These are phyloP conservation scores for Linnemannia elongata DNA, from an alignment of 192 early-diverging fungal genomes.

Conservation along the genomic window DNA sequence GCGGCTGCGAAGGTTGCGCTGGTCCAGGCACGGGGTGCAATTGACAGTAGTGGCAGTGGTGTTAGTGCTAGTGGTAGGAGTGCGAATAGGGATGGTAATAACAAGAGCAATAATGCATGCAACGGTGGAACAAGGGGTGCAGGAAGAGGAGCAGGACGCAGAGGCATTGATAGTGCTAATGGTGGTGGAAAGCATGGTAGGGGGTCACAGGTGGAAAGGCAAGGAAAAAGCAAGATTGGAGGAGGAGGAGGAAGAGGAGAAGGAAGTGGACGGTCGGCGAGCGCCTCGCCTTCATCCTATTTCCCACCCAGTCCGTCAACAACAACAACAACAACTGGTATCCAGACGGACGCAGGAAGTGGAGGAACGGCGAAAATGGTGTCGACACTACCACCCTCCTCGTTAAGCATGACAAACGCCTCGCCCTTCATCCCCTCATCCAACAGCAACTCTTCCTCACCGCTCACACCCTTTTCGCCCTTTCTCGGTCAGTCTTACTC, in stretches of 20 bases:
- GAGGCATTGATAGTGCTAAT: no score
- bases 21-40: not conserved
- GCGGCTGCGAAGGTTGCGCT: conserved; percentile 17
- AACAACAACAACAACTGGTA: not conserved
- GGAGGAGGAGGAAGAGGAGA: not conserved
- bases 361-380: not conserved
- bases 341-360: not conserved
- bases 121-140: not conserved
- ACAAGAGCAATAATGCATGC: not conserved
- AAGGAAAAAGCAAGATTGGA: not conserved
- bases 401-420: not conserved
- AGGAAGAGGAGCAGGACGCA: not conserved
- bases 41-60: not conserved
- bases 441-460: not conserved
- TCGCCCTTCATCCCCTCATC: not conserved
- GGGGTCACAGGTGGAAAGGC: not conserved
- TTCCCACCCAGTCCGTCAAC: not conserved
- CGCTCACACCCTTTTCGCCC: not conserved
- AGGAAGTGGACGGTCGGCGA: not conserved
- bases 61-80: not conserved
- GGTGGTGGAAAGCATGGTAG: not conserved
- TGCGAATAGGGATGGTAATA: not conserved
- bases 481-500: not conserved
- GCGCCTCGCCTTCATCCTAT: not conserved
- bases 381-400: not conserved